phyloP scores from a whole-genome alignment of 2,329 filamentous ascomycete genomes.

The Colletotrichum caudatum region DNA sequence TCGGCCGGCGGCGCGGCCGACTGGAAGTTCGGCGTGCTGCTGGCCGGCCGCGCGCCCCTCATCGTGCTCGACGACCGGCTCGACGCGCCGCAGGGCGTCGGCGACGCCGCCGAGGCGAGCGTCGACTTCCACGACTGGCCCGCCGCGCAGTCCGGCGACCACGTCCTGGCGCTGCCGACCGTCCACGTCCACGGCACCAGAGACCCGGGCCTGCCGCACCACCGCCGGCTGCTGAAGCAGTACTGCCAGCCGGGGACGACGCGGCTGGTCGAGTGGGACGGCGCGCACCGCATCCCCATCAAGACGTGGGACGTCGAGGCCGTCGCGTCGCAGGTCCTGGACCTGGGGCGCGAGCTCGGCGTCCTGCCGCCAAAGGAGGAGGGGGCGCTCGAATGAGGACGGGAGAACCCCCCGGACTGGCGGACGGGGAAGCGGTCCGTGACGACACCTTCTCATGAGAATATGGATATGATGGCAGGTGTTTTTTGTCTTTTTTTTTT shows the following conservation, averaged over 20 bases:
- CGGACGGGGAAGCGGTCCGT: too few relatives aligned
- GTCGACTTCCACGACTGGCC: slow-evolving; percentile 58
- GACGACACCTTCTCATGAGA: too few relatives aligned
- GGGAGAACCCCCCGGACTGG: background rate
- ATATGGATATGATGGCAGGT: too few relatives aligned
- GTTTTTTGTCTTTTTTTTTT: too few relatives aligned
- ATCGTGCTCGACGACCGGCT: slow-evolving; percentile 61
- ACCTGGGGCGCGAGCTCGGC: slow-evolving; percentile 57
- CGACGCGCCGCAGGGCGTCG: slow-evolving; percentile 44
- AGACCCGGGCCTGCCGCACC: slow-evolving; percentile 70
- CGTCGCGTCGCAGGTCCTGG: slow-evolving; percentile 65
- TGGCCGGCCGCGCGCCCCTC: slow-evolving; percentile 72
- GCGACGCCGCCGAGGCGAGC: slow-evolving; percentile 46
- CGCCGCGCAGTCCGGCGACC: slow-evolving; percentile 54
- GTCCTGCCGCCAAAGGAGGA: slow-evolving; percentile 14
- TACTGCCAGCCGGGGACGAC: slow-evolving; percentile 70
- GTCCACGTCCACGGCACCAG: slow-evolving; percentile 75
- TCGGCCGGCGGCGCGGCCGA: slow-evolving; percentile 48
- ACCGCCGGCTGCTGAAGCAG: slow-evolving; percentile 65
- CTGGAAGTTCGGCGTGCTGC: slow-evolving; percentile 71
- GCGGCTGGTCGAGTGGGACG: slow-evolving; percentile 78
- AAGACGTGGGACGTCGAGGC: slow-evolving; percentile 73
- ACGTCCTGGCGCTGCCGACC: slow-evolving; percentile 68
- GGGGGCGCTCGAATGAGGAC: background rate
- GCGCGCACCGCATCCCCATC: slow-evolving; percentile 77